Conservation (phyloP, 2,329 filamentous ascomycete genomes). For the Fusarium caatingaense region DNA sequence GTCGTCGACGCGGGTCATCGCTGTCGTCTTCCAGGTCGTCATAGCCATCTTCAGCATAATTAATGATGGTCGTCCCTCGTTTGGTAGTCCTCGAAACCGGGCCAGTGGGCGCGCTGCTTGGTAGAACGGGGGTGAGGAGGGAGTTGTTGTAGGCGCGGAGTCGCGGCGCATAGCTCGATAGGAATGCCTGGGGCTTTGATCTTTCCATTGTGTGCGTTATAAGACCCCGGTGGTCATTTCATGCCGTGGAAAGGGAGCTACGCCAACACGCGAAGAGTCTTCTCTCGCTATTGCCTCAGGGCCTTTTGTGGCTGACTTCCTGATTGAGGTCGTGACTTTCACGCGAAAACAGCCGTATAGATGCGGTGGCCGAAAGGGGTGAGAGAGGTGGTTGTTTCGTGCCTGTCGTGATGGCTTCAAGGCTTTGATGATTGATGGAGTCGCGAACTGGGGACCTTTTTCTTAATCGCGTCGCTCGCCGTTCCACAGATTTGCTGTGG, state of each 20-base stretch:
- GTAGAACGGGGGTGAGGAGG: conserved; percentile 85
- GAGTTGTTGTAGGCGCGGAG: conserved; percentile 92
- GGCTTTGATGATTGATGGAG: conserved; percentile 44
- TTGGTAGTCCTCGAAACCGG: conserved; percentile 89
- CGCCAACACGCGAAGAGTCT: conserved; percentile 37
- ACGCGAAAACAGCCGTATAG: conserved; percentile 10
- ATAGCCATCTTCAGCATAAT: conserved; percentile 96
- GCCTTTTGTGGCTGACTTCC: not conserved
- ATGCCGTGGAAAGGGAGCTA: conserved; percentile 46
- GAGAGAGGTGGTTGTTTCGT: conserved; percentile 26
- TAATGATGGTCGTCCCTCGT: conserved; percentile 94
- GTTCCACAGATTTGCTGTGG: conserved; percentile 36
- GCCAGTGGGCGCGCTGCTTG: conserved; percentile 72
- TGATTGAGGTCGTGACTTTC: not conserved
- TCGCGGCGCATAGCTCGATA: conserved; percentile 91
- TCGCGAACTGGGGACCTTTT: conserved; percentile 47
- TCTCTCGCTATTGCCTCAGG: conserved; percentile 24
- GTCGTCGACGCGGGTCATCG: conserved; percentile 79
- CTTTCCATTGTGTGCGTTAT: conserved; percentile 59
- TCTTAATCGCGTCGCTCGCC: conserved; percentile 48
- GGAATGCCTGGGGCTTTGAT: conserved; percentile 81
- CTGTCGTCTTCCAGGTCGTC: conserved; percentile 82
- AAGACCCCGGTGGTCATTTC: conserved; percentile 46
- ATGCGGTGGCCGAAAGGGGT: conserved; percentile 3
- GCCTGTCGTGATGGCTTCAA: conserved; percentile 39